Base-by-base conservation (phyloP, 495 filamentous ascomycete genomes). In the Xylaria flabelliformis region DNA sequence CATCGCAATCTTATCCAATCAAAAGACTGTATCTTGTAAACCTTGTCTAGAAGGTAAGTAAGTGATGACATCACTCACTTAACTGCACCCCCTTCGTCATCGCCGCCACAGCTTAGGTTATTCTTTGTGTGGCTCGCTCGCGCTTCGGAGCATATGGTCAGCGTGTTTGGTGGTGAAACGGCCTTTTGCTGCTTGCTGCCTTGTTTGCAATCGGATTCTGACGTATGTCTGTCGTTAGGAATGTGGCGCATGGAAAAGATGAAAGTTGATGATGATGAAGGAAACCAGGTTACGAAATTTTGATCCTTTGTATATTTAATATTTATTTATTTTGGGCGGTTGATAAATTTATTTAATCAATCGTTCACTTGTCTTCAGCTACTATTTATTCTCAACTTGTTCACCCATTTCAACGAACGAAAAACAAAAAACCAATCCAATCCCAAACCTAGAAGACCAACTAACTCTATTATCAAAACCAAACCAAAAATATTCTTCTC, bases 61-160 rank as follows among this genome's bases (percentile, higher is more conserved):
- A 44, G 61, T 63, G 63, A 65, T 65, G 63, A 65, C 63, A 65
- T 65, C 63, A 65, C 63, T 44, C 50, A 4, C 2, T 36, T 26
- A 64, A 4, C 2, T 36, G 8, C 36, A 8, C 36, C 5, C 36
- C 63, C 41, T 15, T 64, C 63, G 63, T 65, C 63, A 65, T 65
- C 63, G 13, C 24, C 13, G 39, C 4, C 1, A 26, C 4, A 34
- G 41, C 39, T 3, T 5, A 29, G 2, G 26, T 36, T 36, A 24
- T 41, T 48, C 63, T 65, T 65, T 65, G 63, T 61, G 26, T 29
- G 26, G 26, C 26, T 29, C 6, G 56, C 32, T 0, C 24, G 24
- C 3, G 55, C 29, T 12, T 12, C 56, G 58, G 32, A 61, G 32
- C 10, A 61, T 3, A 61, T 39, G 58, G 32, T 61, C 32, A 61